Percentiles rank a stretch among this genome's conserved stretches.
Evolutionary conservation across 805 yeast genomes (phyloP).

Genomic region (Wickerhamiella occidentalis): DNA sequence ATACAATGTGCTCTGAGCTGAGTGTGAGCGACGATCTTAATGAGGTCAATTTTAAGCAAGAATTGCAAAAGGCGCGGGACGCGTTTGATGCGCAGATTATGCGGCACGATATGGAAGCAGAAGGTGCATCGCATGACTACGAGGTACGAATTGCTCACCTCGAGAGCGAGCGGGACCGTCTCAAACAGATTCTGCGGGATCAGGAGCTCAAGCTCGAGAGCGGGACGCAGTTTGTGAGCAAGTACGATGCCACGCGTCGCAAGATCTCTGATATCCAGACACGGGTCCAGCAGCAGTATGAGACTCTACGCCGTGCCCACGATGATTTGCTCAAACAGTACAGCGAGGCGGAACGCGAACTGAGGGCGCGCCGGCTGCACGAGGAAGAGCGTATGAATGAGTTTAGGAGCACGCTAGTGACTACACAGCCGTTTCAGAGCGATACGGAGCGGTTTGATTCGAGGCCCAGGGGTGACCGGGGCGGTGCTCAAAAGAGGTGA

Average conservation of each 20-base stretch:
- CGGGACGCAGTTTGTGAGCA: background rate
- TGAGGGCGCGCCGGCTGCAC: conserved; percentile 22
- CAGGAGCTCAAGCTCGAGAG: conserved; percentile 8
- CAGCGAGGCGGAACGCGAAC: conserved; percentile 22
- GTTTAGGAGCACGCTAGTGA: conserved; percentile 15
- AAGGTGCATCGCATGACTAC: conserved; percentile 8
- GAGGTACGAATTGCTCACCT: conserved; percentile 8
- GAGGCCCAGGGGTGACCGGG: background rate
- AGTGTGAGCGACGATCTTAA: conserved; percentile 5
- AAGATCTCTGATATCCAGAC: conserved; percentile 16
- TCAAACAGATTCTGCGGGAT: conserved; percentile 2
- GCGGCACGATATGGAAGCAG: conserved; percentile 3
- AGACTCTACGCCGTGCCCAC: conserved; percentile 21
- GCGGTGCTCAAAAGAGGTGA: conserved; percentile 7
- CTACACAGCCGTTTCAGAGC: conserved; percentile 6
- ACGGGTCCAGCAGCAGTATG: conserved; percentile 13
- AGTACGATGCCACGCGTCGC: conserved; percentile 5
- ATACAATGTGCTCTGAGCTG: background rate
- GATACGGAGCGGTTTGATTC: conserved; percentile 2
- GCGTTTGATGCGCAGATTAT: conserved; percentile 6
- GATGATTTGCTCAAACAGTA: conserved; percentile 23
- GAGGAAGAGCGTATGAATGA: conserved; percentile 24
- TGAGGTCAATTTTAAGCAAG: background rate
- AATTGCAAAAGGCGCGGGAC: background rate
- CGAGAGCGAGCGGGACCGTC: background rate